These are phyloP conservation scores for Alternaria sp. DNA, from an alignment of 2,329 filamentous ascomycete genomes.

Conservation along the genomic window DNA sequence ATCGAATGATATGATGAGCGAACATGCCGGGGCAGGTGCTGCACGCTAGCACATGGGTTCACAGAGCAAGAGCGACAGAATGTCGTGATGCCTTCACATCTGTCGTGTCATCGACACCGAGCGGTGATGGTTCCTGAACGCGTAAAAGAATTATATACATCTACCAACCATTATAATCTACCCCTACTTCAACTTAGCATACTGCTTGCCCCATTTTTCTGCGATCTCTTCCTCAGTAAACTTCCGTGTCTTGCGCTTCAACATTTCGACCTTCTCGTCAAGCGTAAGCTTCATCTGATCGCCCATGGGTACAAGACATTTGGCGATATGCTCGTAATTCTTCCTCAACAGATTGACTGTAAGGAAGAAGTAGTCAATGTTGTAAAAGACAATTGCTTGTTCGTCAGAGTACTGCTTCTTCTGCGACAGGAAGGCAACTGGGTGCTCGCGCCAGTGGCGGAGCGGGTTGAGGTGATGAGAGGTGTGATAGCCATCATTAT, in stretches of 20 bases:
- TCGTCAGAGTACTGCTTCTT: slow-evolving; percentile 71
- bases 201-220: slow-evolving; percentile 59
- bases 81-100: no score
- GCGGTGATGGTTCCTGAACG: neutral
- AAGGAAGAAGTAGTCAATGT: slow-evolving; percentile 82
- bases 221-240: slow-evolving; percentile 71
- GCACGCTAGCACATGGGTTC: neutral
- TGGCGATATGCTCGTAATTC: slow-evolving; percentile 73
- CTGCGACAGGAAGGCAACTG: slow-evolving; percentile 72
- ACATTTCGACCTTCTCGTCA: slow-evolving; percentile 67
- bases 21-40: neutral
- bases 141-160: neutral
- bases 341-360: slow-evolving; percentile 72
- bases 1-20: neutral
- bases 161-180: slow-evolving; percentile 5
- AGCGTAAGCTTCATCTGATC: slow-evolving; percentile 71
- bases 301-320: slow-evolving; percentile 75
- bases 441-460: slow-evolving; percentile 83
- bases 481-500: slow-evolving; percentile 83
- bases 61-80: neutral
- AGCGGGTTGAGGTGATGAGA: slow-evolving; percentile 80
- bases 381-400: slow-evolving; percentile 76
- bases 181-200: slow-evolving; percentile 37
- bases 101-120: neutral
- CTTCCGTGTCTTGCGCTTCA: slow-evolving; percentile 67